Conservation (phyloP, 169 alveolate genomes). For the Eimeria praecox region DNA sequence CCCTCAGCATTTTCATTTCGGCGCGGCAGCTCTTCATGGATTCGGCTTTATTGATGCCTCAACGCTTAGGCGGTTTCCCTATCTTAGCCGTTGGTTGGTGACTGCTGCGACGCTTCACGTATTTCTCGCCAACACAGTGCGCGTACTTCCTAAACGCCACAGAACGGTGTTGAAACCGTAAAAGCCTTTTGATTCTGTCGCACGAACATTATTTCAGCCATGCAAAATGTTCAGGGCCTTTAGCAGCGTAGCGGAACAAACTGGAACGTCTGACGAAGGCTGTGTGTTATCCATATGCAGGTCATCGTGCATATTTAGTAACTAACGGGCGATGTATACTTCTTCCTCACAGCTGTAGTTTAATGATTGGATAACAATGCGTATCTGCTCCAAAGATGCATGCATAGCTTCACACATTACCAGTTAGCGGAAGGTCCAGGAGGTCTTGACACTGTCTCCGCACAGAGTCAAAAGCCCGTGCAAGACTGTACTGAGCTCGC, state of each 20-base stretch:
- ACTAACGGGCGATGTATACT: not conserved
- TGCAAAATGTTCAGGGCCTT: not conserved
- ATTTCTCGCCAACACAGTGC: not conserved
- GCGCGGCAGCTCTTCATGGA: too few relatives aligned
- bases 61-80: not conserved
- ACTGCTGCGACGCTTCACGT: not conserved
- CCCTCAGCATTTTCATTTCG: too few relatives aligned
- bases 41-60: too few relatives aligned
- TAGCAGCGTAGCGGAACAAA: not conserved
- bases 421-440: not conserved
- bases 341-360: not conserved
- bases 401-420: not conserved
- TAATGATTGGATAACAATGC: not conserved
- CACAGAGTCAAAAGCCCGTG: not conserved
- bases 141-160: slow-evolving; percentile 16
- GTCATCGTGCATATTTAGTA: not conserved
- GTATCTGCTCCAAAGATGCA: not conserved
- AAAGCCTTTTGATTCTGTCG: not conserved
- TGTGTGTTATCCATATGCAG: not conserved
- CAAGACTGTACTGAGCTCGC: not conserved
- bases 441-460: not conserved
- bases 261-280: not conserved
- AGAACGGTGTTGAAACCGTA: not conserved
- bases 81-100: not conserved
- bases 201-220: not conserved